Evolutionary conservation across 768 basidiomycete genomes (phyloP).

Genomic region (Neoboletus magnificus): DNA sequence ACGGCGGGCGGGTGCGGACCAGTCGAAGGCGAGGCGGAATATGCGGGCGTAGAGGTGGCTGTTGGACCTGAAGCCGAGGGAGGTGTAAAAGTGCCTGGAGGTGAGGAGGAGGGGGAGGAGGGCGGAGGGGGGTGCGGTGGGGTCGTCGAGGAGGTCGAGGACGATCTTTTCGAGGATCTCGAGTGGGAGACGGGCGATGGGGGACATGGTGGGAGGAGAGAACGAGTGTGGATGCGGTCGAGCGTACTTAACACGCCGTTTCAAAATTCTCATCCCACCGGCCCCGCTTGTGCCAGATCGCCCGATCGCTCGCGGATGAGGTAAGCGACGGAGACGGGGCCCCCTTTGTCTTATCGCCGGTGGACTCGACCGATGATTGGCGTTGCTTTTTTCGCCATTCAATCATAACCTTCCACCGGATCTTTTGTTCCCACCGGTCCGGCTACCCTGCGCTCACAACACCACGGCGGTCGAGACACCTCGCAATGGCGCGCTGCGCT

Average conservation of each 20-base stretch:
- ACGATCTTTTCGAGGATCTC: slow-evolving; percentile 51
- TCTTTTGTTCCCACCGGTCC: neutral
- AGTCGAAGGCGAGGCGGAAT: slow-evolving; percentile 57
- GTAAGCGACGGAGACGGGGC: neutral
- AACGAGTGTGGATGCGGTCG: neutral
- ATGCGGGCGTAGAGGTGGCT: slow-evolving; percentile 49
- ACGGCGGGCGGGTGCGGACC: slow-evolving; percentile 48
- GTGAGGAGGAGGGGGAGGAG: slow-evolving; percentile 49
- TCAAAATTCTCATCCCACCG: slow-evolving; percentile 6
- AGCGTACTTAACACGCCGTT: slow-evolving; percentile 17
- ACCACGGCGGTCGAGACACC: slow-evolving; percentile 1
- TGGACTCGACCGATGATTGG: slow-evolving; percentile 12
- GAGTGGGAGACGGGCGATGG: slow-evolving; percentile 36
- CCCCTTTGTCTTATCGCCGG: slow-evolving; percentile 19
- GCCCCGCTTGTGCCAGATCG: neutral
- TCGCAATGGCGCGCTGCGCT: neutral
- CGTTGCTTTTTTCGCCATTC: slow-evolving; percentile 18
- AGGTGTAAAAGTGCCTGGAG: slow-evolving; percentile 37
- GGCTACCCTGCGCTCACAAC: neutral
- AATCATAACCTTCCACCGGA: neutral
- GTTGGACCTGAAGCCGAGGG: slow-evolving; percentile 29
- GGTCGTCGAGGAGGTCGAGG: slow-evolving; percentile 36
- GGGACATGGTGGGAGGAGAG: slow-evolving; percentile 13
- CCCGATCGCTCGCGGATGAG: neutral
- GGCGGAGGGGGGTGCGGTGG: slow-evolving; percentile 28